Base-by-base conservation (phyloP, 441 rosid genomes). In the Brassica balearica region DNA sequence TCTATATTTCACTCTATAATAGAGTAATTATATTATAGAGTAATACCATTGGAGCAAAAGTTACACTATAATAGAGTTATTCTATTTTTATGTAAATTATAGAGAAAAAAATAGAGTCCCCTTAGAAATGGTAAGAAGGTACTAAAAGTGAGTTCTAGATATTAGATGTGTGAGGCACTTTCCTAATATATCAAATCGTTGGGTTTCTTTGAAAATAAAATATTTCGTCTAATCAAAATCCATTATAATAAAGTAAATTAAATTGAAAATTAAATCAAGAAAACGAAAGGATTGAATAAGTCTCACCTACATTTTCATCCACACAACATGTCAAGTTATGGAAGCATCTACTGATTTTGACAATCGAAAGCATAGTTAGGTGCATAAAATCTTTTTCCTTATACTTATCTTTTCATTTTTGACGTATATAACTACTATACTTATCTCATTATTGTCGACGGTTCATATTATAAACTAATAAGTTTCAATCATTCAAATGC, bases 331-430 rank as follows among this genome's bases (percentile, higher is more conserved):
- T 46, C 53, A 80, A 60, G 63, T 5, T 41, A 36, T 63, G 68
- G 38, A 65, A 80, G 55, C 75, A 56, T 61, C 65, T 79, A 27
- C 69, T 63, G 69, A 64, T 61, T 14, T 29, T 64, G 68, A 80
- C 41, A n/a, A 29, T 64, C 59, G 51, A 69, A 69, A 55, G 67
- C 27, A 69, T 14, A 74, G 46, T 65, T 46, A 32, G 72, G 72
- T 70, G 53, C 62, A 69, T 22, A 56, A 56, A 56, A 68, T 68
- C 17, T 36, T n/a, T 61, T 68, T 1, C 14, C 5, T 48, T 2
- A 60, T 48, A 61, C 65, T 61, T 60, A 6, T 51, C 41, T 25
- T 46, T 48, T 43, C 53, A 3, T 65, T 29, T 65, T 32, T 64
- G 25, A 67, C 36, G 71, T 68, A 4, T 2, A 53, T 8, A 36